These are phyloP conservation scores for Tarenaya hassleriana DNA, from an alignment of 345 rosid genomes.

Conservation along the genomic window DNA sequence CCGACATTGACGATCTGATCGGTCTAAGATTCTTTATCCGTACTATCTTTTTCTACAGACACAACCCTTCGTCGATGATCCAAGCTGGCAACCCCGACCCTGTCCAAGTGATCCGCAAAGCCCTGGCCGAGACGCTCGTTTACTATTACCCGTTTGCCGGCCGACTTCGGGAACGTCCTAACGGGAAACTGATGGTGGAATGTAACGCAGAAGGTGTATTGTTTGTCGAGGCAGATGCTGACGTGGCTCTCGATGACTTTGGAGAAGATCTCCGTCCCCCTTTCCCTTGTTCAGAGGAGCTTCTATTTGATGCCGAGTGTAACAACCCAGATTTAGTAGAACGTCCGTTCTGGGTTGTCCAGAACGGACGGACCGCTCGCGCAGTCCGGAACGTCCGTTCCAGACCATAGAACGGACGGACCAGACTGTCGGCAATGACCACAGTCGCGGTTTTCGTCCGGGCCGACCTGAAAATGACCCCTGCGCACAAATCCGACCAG, in stretches of 20 bases:
- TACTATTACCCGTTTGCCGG: constrained; percentile 54
- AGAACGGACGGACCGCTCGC: too few species aligned
- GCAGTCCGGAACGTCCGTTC: too few species aligned
- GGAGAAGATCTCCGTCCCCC: constrained; percentile 42
- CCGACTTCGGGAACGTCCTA: constrained; percentile 35
- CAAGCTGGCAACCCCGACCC: constrained; percentile 32
- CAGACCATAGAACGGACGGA: too few species aligned
- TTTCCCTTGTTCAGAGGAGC: constrained; percentile 50
- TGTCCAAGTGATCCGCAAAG: constrained; percentile 32
- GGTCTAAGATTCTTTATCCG: constrained; percentile 32
- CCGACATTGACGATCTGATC: constrained; percentile 38
- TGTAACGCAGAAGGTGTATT: constrained; percentile 45
- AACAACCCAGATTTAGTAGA: too few species aligned
- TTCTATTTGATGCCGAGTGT: constrained; percentile 48
- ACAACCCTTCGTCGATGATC: constrained; percentile 18
- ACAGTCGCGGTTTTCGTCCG: too few species aligned
- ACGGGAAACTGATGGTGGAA: constrained; percentile 49
- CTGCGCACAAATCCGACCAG: too few species aligned
- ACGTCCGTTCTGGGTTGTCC: too few species aligned
- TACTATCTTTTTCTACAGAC: constrained; percentile 23
- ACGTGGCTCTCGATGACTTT: constrained; percentile 36
- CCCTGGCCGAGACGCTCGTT: constrained; percentile 36
- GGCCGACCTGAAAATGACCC: too few species aligned
- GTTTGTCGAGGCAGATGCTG: constrained; percentile 51
- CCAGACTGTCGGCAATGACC: too few species aligned